These are phyloP conservation scores for Datura wrightii DNA, from an alignment of 257 asterid species.

Conservation along the genomic window DNA sequence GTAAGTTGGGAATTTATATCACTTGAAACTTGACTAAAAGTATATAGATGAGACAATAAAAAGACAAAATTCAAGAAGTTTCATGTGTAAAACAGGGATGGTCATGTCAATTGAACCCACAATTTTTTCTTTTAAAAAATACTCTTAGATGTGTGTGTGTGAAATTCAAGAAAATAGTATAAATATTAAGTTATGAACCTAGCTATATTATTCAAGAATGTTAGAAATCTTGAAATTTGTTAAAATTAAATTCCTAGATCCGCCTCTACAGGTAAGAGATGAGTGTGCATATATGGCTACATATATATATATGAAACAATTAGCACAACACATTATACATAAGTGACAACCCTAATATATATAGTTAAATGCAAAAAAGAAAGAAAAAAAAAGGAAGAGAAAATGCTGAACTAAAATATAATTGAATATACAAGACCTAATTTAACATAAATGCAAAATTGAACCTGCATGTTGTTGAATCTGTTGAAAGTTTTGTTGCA, in stretches of 20 bases:
- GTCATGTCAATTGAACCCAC: background rate
- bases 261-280: background rate
- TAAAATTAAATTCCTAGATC: background rate
- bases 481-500: slow-evolving; percentile 86
- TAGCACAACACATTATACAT: background rate
- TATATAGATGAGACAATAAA: slow-evolving; percentile 26
- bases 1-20: slow-evolving; percentile 17
- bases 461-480: slow-evolving; percentile 95
- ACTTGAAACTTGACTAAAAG: background rate
- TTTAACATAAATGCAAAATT: background rate
- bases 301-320: background rate
- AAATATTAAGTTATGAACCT: background rate
- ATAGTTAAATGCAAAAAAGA: background rate
- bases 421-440: background rate
- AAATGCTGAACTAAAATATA: background rate
- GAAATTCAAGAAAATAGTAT: background rate
- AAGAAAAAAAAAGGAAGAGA: background rate
- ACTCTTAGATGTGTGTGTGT: background rate
- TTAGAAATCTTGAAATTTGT: background rate
- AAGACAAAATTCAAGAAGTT: slow-evolving; percentile 12
- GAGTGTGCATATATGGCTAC: background rate
- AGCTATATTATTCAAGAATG: background rate
- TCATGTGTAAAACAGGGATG: background rate
- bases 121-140: no score
- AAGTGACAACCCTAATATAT: background rate